Conservation (phyloP, 495 filamentous ascomycete genomes). For the Podospora pseudocomata region DNA sequence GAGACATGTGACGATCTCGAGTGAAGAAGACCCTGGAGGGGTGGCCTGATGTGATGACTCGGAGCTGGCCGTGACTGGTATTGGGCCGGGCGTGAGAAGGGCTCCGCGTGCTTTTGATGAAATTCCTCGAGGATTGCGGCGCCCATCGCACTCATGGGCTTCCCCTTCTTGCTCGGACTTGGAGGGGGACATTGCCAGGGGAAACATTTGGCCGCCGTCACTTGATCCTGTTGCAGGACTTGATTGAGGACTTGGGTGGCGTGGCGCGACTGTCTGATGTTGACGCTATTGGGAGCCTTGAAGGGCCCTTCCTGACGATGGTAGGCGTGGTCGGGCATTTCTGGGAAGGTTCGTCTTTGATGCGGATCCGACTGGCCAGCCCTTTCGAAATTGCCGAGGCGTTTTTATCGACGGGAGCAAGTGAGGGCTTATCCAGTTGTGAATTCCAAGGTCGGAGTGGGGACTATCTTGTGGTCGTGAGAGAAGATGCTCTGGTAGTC, state of each 20-base stretch:
- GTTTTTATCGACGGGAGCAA: background rate
- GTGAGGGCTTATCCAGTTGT: background rate
- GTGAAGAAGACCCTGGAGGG: background rate
- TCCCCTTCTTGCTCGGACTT: background rate
- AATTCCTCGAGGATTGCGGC: background rate
- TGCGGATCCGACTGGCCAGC: background rate
- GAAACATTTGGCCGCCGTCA: background rate
- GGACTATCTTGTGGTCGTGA: background rate
- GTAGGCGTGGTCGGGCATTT: background rate
- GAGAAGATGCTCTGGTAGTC: background rate
- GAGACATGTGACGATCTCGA: background rate
- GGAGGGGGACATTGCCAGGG: background rate
- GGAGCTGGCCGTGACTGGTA: background rate
- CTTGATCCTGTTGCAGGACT: background rate
- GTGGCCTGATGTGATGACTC: background rate
- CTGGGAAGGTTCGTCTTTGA: background rate
- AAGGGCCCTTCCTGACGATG: background rate
- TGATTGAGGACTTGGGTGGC: background rate
- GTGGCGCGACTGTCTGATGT: background rate
- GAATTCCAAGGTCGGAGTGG: background rate
- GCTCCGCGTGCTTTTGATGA: background rate
- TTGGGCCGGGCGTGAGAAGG: background rate
- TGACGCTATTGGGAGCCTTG: background rate
- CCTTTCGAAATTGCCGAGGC: background rate
- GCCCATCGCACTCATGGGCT: background rate